Base-by-base conservation (phyloP, 495 filamentous ascomycete species). In the Talaromyces borbonicus region DNA sequence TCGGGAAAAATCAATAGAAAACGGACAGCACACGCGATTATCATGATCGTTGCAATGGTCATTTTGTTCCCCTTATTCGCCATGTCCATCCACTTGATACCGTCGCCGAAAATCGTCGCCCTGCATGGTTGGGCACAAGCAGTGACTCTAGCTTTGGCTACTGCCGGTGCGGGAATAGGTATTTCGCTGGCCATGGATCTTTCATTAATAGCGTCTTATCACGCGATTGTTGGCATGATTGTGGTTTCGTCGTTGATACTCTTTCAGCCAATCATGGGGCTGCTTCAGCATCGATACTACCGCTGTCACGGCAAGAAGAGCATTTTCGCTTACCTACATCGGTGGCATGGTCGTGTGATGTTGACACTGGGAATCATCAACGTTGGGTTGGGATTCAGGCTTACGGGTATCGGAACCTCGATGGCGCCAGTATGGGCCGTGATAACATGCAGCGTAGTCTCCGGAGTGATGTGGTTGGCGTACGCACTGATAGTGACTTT, bases 291-390 rank as follows among this genome's bases (percentile, higher is more conserved):
- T 53, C 26, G 43, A 25, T 54, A 61, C 30, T 67, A 74, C 51
- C 30, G 62, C 9, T 72, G 71, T 48, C 56, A 62, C 1, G 56
- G 68, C 20, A 33, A 48, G 5, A 80, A 80, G 9, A 73, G 73
- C 8, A 5, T 66, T 4, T 66, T 81, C 57, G 75, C 72, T n/a
- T 62, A 78, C 45, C 53, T 61, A 3, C 85, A 90, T 56, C 77
- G 82, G 52, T 87, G 85, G 83, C 75, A 71, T 48, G 85, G 85
- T 3, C 74, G 85, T 1, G 35, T 59, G 5, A 51, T 85, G 26
- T 69, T 89, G 19, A 53, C 70, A 3, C 52, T 85, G n/a, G 85
- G 78, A 2, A 66, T 85, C 26, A 65, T 87, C 45, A 89, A 87
- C 58, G 85, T 75, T 41, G 84, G 84, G 0, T 59, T 86, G 4